phyloP scores from a whole-genome alignment of 345 rosid genomes.

The Diplotaxis tenuifolia region DNA sequence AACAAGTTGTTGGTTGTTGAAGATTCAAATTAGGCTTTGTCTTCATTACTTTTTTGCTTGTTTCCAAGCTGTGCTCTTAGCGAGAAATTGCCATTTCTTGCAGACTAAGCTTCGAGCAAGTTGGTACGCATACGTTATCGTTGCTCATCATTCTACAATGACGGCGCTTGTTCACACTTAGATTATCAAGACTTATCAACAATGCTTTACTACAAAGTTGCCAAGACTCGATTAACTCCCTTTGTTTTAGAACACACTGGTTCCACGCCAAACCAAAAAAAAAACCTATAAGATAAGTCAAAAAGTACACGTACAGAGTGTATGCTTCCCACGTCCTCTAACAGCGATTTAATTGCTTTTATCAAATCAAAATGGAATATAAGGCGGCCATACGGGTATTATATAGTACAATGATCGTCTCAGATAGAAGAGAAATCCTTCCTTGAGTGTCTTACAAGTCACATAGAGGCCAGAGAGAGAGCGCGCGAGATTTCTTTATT shows the following conservation, averaged over 20 bases:
- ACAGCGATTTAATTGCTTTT: neutral
- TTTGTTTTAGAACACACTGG: conserved; percentile 2
- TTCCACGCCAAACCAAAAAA: neutral
- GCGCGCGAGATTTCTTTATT: neutral
- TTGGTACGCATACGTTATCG: conserved; percentile 23
- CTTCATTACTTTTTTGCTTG: neutral
- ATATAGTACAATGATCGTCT: neutral
- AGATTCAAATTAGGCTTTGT: conserved; percentile 15
- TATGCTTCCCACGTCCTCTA: conserved; percentile 20
- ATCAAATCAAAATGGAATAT: neutral
- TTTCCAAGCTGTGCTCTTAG: neutral
- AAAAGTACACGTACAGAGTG: neutral
- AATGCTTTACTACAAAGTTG: neutral
- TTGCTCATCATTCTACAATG: conserved; percentile 27
- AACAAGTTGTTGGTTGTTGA: conserved; percentile 11
- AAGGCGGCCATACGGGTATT: conserved; percentile 18
- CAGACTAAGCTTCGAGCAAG: conserved; percentile 20
- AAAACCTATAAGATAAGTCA: conserved; percentile 10
- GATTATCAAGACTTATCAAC: neutral
- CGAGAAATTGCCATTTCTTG: neutral
- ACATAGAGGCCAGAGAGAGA: neutral
- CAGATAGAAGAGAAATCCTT: conserved; percentile 4
- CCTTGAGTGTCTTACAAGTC: conserved; percentile 25
- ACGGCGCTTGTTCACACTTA: conserved; percentile 37
- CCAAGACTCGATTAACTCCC: neutral